These are phyloP conservation scores for Nematodospora valgi DNA, from an alignment of 805 yeast species.

Conservation along the genomic window DNA sequence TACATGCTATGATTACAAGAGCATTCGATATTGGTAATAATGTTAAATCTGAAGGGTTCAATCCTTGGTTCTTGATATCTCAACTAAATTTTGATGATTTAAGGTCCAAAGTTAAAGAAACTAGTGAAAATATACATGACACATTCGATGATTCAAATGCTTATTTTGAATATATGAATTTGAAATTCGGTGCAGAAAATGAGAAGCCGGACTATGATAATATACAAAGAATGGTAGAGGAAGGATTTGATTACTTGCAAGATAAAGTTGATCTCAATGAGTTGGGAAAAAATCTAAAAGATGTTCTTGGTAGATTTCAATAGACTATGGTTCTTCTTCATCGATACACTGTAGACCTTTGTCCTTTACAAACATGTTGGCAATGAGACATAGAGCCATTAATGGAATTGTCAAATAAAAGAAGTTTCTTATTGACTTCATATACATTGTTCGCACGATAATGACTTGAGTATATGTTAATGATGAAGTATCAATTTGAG, in stretches of 20 bases:
- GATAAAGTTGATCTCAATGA: slow-evolving; percentile 6
- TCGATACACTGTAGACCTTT: slow-evolving; percentile 37
- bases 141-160: slow-evolving; percentile 1
- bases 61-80: slow-evolving; percentile 2
- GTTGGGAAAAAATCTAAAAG: slow-evolving; percentile 1
- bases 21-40: neutral
- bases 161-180: slow-evolving; percentile 5
- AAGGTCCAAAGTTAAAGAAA: neutral
- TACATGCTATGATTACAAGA: slow-evolving; percentile 3
- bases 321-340: slow-evolving; percentile 15
- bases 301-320: slow-evolving; percentile 1
- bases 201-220: slow-evolving; percentile 1
- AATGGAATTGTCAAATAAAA: slow-evolving; percentile 36
- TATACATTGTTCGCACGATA: slow-evolving; percentile 26
- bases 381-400: slow-evolving; percentile 28
- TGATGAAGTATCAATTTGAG: slow-evolving; percentile 19
- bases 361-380: slow-evolving; percentile 29
- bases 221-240: slow-evolving; percentile 3
- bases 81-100: neutral
- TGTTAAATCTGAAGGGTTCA: neutral
- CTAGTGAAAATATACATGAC: neutral
- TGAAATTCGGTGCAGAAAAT: slow-evolving; percentile 2
- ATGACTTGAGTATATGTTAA: slow-evolving; percentile 17
- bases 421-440: slow-evolving; percentile 28
- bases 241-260: slow-evolving; percentile 5